Conservation (phyloP, 2,329 filamentous ascomycete genomes). For the Cordyceps cicadae region DNA sequence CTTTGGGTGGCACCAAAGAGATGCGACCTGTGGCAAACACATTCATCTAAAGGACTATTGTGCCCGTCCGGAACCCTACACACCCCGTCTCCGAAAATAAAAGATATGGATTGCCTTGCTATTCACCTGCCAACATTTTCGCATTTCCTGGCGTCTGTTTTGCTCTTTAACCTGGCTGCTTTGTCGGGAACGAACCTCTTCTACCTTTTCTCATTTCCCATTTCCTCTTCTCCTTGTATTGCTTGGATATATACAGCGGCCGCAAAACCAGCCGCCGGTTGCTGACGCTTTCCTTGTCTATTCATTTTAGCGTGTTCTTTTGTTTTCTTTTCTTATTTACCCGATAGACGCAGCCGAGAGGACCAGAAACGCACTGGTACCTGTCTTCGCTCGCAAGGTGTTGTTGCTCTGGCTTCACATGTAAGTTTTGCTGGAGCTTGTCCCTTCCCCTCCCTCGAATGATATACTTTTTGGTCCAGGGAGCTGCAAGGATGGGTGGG, state of each 20-base stretch:
- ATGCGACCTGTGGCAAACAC: background rate
- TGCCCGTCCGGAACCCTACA: background rate
- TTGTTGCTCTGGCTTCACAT: background rate
- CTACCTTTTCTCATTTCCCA: background rate
- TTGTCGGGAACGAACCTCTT: background rate
- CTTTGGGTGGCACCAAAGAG: background rate
- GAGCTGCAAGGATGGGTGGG: background rate
- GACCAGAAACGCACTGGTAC: background rate
- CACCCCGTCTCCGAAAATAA: background rate
- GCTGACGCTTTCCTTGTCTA: background rate
- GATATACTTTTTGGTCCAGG: background rate
- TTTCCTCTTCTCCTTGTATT: background rate
- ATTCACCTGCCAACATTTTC: background rate
- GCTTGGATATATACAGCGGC: conserved; percentile 1
- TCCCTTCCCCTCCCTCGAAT: background rate
- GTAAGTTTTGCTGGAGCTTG: conserved; percentile 1
- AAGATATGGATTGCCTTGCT: background rate
- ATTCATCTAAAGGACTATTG: background rate
- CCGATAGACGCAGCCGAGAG: background rate
- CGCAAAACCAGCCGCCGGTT: background rate
- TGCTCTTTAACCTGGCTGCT: background rate
- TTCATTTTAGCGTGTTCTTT: background rate
- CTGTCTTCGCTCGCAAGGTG: background rate
- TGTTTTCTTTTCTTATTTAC: background rate
- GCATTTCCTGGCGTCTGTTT: conserved; percentile 2